Base-by-base conservation (phyloP, 495 filamentous ascomycete genomes). In the Penicillium samsonianum region DNA sequence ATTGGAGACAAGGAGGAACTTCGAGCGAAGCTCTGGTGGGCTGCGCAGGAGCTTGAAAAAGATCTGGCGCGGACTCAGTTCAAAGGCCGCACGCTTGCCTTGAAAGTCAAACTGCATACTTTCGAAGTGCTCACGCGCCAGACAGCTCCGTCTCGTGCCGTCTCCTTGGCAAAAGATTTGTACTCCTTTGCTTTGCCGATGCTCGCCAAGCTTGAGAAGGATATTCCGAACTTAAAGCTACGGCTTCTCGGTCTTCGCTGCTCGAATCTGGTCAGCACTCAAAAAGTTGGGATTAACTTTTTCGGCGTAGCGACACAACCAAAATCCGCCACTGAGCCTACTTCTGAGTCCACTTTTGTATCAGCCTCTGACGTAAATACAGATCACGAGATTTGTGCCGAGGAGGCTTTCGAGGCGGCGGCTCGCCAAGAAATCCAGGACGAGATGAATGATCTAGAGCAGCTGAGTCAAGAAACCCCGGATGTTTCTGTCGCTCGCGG, bases 51-150 rank as follows among this genome's bases (percentile, higher is more conserved):
- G 68, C 76, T 99, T 17, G 91, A 96, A 69, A 87, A 90, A 60
- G 95, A 98, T 66, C 78, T 98, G 64, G 69, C 74, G n/a, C 82
- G 82, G 19, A 89, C 88, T 5, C 82, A 90, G 59, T 90, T 90
- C 71, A 96, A 92, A 71, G 93, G 93, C 5, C 85, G 92, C 6
- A 98, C 95, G 1, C 72, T 98, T 4, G 87, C 89, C 22, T 70
- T 99, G 19, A 99, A 99, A 71, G 82, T 97, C 47, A 99, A 99
- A 68, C 77, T 98, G 11, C 91, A 96, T 63, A 95, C 90, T 0
- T 99, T 92, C 63, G 91, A 97, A 69, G 92, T 98, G 10, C 76
- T 90, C 17, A 94, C 91, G 0, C 77, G 94, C 35, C 94, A 98
- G 67, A 81, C 82, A 12, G 80, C 88, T 37, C 84, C 87, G 10